Base-by-base conservation (phyloP, 2,329 filamentous ascomycete species). In the Colletotrichum sp. region DNA sequence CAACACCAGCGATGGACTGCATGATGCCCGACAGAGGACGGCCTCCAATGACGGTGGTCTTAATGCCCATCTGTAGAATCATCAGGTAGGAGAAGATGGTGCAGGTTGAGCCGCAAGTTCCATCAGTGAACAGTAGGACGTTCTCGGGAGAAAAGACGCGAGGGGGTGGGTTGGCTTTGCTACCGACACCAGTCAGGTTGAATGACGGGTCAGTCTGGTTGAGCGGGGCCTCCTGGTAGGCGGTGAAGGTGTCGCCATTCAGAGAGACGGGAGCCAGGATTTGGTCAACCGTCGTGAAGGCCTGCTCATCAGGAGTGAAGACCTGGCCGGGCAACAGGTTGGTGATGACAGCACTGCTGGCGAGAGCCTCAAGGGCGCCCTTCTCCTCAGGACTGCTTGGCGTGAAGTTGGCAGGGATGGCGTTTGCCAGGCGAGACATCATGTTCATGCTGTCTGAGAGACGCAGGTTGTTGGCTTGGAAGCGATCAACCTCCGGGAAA, bases 21-120 rank as follows among this genome's bases (percentile, higher is more conserved):
- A 90, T 90, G 6, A 83, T 82, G 1, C 87, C 85, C 12, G 82
- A 80, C 68, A 83, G 83, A 30, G 86, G 85, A 1, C 82, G 82
- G 2, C 89, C 89, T 66, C 89, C 89, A 34, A 89, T 82, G 5
- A 84, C 85, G n/a, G 88, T 85, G 2, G 87, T 87, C 78, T 86
- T 87, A 18, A 90, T 84, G 67, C 86, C 86, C 48, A 84, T 85
- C 78, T 90, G 86, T 24, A 86, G 83, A 63, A 87, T 87, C 84
- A 91, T 86, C 60, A 91, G 83, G 77, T 92, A 90, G 3, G 85
- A 84, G 80, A 92, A 91, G 48, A 90, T 86, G 16, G 89, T 87
- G 81, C 90, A 92, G 3, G 90, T 89, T 2, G 88, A 90, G 18
- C 87, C 87, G 78, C 90, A 92, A 70, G 88, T 87, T 36, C 89